These are phyloP conservation scores for Zygosaccharomyces siamensis DNA, from an alignment of 805 yeast species.

Conservation along the genomic window DNA sequence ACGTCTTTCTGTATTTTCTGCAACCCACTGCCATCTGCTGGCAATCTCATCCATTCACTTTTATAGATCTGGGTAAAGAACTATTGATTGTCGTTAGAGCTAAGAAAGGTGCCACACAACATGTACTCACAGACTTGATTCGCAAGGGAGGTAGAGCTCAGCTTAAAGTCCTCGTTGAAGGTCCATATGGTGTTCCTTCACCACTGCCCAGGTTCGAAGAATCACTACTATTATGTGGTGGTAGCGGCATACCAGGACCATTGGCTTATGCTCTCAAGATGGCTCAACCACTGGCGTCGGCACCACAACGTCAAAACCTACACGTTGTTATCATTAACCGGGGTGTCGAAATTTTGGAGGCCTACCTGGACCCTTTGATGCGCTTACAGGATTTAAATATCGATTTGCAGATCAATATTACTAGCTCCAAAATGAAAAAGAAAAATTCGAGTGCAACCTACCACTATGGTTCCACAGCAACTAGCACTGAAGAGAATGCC, in stretches of 20 bases:
- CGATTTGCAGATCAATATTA: conserved; percentile 19
- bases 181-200: conserved; percentile 61
- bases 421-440: conserved; percentile 5
- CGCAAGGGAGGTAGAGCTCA: conserved; percentile 26
- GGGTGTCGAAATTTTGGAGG: conserved; percentile 17
- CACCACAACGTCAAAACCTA: conserved; percentile 8
- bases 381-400: conserved; percentile 14
- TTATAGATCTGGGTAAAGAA: conserved; percentile 38
- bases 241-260: conserved; percentile 67
- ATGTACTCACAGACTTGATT: conserved; percentile 32
- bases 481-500: background rate
- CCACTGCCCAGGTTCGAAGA: conserved; percentile 48
- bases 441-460: background rate
- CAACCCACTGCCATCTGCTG: conserved; percentile 42
- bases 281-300: conserved; percentile 9
- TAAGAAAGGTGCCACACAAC: conserved; percentile 45
- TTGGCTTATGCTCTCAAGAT: conserved; percentile 44
- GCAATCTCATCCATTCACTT: conserved; percentile 57
- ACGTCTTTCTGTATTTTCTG: conserved; percentile 44
- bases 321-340: conserved; percentile 18
- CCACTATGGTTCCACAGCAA: background rate
- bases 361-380: conserved; percentile 18
- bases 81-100: conserved; percentile 42
- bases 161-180: conserved; percentile 48
- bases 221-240: conserved; percentile 63